Percentiles rank a stretch among this genome's conserved stretches.
Evolutionary conservation across 2,329 filamentous ascomycete species (phyloP).

Genomic region (Thielaviopsis musarum): DNA sequence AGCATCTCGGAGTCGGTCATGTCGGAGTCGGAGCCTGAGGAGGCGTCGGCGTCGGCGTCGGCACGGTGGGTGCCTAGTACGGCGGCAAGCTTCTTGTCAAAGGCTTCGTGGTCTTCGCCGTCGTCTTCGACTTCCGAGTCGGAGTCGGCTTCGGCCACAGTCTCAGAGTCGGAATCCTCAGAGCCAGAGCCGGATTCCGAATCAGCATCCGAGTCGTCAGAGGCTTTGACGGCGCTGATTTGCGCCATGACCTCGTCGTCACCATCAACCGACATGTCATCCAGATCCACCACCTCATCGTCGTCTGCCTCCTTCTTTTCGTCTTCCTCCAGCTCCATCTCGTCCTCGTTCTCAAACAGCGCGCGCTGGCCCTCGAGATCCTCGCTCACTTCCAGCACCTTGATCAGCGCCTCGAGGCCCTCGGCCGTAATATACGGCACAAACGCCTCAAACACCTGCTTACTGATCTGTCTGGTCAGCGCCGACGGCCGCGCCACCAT

Average conservation of each 20-base stretch:
- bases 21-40: conserved; percentile 50
- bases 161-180: conserved; percentile 26
- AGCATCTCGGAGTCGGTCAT: conserved; percentile 98
- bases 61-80: conserved; percentile 57
- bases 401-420: conserved; percentile 47
- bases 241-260: conserved; percentile 18
- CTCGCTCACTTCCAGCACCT: conserved; percentile 64
- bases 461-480: conserved; percentile 69
- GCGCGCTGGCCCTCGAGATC: conserved; percentile 69
- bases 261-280: conserved; percentile 28
- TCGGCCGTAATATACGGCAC: conserved; percentile 55
- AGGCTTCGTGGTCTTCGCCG: conserved; percentile 27
- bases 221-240: conserved; percentile 19
- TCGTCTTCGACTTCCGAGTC: conserved; percentile 29
- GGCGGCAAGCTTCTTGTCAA: conserved; percentile 61
- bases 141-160: conserved; percentile 24
- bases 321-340: conserved; percentile 9
- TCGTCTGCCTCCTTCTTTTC: conserved; percentile 1
- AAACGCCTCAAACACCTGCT: conserved; percentile 77
- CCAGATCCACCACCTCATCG: conserved; percentile 32
- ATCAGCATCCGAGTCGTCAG: conserved; percentile 23
- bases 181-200: conserved; percentile 25
- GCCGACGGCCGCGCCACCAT: conserved; percentile 75
- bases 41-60: conserved; percentile 39
- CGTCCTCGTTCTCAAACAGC: conserved; percentile 58